Conservation (phyloP, 176 grass and related monocot genomes). For the Oryza rufipogon region DNA sequence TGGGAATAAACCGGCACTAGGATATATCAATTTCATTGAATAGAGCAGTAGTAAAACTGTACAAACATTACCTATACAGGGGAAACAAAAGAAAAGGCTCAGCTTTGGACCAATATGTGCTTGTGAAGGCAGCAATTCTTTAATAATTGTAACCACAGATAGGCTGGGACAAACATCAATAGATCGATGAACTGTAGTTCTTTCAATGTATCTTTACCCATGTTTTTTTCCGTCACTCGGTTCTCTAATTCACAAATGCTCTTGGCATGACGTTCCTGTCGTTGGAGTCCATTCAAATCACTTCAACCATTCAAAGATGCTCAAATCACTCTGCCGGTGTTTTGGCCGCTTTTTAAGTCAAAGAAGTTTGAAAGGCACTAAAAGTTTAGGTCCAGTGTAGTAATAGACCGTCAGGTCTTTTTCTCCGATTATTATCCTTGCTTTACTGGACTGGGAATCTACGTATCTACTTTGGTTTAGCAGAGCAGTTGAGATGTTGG, state of each 20-base stretch:
- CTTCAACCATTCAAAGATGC: not conserved
- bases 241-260: not conserved
- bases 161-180: not conserved
- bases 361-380: not conserved
- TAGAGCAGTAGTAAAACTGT: too few relatives aligned
- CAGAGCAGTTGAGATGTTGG: slow-evolving; percentile 46
- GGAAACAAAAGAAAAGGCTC: too few relatives aligned
- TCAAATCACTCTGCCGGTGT: not conserved
- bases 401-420: slow-evolving; percentile 2
- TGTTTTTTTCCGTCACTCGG: not conserved
- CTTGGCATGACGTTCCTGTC: not conserved
- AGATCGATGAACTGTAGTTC: not conserved
- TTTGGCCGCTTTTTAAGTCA: not conserved
- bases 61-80: too few relatives aligned
- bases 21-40: too few relatives aligned
- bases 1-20: too few relatives aligned
- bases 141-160: not conserved
- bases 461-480: not conserved
- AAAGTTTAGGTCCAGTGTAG: not conserved
- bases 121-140: not conserved
- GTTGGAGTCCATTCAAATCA: not conserved
- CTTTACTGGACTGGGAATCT: not conserved
- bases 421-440: not conserved
- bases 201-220: not conserved
- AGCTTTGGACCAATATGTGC: slow-evolving; percentile 6